Evolutionary conservation across 2,329 filamentous ascomycete species (phyloP).

Genomic region (Aspergillus ibericus): DNA sequence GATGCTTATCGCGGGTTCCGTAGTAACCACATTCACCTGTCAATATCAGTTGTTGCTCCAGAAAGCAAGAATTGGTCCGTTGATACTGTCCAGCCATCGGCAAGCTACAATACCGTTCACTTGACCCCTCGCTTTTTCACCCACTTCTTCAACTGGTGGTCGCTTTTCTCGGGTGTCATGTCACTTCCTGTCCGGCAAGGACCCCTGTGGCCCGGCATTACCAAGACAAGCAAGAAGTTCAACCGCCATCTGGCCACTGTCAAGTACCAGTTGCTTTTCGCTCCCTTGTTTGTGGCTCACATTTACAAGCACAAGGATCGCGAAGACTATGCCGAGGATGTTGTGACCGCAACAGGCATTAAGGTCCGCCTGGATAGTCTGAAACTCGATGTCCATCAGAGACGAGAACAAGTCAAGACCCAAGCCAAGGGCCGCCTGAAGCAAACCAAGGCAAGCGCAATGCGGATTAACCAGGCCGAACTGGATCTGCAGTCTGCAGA

Average conservation of each 20-base stretch:
- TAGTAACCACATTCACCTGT: conserved; percentile 94
- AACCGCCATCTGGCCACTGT: conserved; percentile 95
- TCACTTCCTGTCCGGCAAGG: conserved; percentile 93
- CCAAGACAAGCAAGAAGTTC: conserved; percentile 98
- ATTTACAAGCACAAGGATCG: conserved; percentile 98
- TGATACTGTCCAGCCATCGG: conserved; percentile 70
- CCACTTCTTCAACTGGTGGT: conserved; percentile 98
- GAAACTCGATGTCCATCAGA: conserved; percentile 93
- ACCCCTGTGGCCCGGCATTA: conserved; percentile 82
- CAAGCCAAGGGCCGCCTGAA: conserved; percentile 73
- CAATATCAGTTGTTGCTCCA: conserved; percentile 84
- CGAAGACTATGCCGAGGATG: conserved; percentile 75
- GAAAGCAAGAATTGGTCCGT: conserved; percentile 83
- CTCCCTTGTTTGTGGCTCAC: conserved; percentile 90
- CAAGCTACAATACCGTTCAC: conserved; percentile 95
- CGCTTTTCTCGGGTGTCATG: conserved; percentile 90
- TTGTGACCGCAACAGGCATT: conserved; percentile 89
- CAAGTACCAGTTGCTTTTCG: conserved; percentile 92
- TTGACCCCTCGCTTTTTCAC: conserved; percentile 95
- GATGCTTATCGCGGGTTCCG: conserved; percentile 97
- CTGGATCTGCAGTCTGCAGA: conserved; percentile 90
- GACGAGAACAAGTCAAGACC: conserved; percentile 86
- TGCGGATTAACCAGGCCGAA: conserved; percentile 94
- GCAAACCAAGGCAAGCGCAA: conserved; percentile 79
- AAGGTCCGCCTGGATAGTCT: conserved; percentile 96